These are phyloP conservation scores for Lignosus rhinocerotis DNA, from an alignment of 1,284 basidiomycete genomes.

Conservation along the genomic window DNA sequence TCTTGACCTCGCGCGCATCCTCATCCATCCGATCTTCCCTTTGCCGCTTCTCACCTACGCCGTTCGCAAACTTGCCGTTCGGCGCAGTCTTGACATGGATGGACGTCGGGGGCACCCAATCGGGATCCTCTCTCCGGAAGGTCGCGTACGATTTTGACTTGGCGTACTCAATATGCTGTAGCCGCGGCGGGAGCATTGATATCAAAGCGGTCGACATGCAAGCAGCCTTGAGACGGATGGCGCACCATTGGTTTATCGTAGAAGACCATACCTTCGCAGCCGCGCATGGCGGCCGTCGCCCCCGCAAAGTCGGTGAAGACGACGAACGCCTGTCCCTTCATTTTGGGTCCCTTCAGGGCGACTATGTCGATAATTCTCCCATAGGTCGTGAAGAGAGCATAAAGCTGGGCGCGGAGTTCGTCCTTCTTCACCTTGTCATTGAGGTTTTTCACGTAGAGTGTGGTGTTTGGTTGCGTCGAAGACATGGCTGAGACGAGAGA, in stretches of 20 bases:
- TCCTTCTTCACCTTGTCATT: conserved; percentile 94
- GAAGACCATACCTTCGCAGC: conserved; percentile 88
- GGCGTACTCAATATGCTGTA: conserved; percentile 84
- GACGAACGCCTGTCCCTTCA: conserved; percentile 96
- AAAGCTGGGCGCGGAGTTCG: conserved; percentile 84
- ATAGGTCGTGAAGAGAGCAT: conserved; percentile 90
- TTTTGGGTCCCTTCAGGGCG: conserved; percentile 84
- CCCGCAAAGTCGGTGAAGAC: conserved; percentile 89
- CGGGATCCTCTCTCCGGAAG: conserved; percentile 69
- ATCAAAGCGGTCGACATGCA: conserved; percentile 34
- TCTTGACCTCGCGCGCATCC: conserved; percentile 59
- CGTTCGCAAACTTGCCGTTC: conserved; percentile 29
- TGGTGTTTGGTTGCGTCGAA: conserved; percentile 71
- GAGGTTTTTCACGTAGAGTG: conserved; percentile 94
- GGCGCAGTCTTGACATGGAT: conserved; percentile 45
- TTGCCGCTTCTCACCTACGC: conserved; percentile 58
- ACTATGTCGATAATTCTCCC: conserved; percentile 94
- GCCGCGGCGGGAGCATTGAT: conserved; percentile 27
- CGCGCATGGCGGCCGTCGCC: conserved; percentile 89
- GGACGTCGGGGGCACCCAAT: conserved; percentile 70
- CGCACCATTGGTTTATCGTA: conserved; percentile 90
- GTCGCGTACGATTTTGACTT: conserved; percentile 86
- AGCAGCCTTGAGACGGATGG: conserved; percentile 33
- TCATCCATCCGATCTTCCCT: conserved; percentile 64
- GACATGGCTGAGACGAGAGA: conserved; percentile 24